Evolutionary conservation across 2,329 filamentous ascomycete genomes (phyloP), one percentile per base, ranked within the genome.

Genomic region (Parascedosporium putredinis): DNA sequence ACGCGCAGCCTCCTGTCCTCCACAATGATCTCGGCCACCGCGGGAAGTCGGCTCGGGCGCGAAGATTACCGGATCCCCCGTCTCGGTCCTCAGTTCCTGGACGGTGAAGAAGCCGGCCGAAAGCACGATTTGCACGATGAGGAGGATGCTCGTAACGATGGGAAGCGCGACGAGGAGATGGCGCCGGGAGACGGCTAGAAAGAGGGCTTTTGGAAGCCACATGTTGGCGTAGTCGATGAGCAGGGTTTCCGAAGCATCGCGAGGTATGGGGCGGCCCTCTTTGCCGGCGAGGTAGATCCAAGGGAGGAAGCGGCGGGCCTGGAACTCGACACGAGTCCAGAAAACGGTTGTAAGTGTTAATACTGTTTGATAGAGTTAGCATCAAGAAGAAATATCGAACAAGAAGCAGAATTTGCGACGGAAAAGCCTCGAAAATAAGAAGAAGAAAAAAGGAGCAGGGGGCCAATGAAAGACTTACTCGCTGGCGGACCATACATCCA

Each of bases 401-500:
- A n/a, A n/a, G n/a, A n/a, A n/a, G n/a, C n/a, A n/a, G n/a, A n/a
- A n/a, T n/a, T n/a, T n/a, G n/a, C n/a, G n/a, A n/a, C n/a, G n/a
- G n/a, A n/a, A n/a, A n/a, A n/a, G n/a, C n/a, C n/a, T n/a, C 40
- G 22, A 22, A 33, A 45, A 33, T 45, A 33, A 22, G 12, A 36
- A 42, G 45, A 22, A 27, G 22, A 18, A 7, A 20, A 3, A 45
- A 22, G 47, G 1, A 29, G 36, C 40, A 5, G 23, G 47, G 47
- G 42, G n/a, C n/a, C n/a, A n/a, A n/a, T n/a, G n/a, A n/a, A n/a
- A n/a, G n/a, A 55, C 59, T 61, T 47, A 61, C 59, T 55, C 47
- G 60, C 48, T 38, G 61, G 53, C 5, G 60, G 60, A 6, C 55
- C 56, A 53, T 60, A 62, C 6, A 55, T 61, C 60, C 60, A 62